Evolutionary conservation across 2,329 filamentous ascomycete genomes (phyloP).

Genomic region (Phialemoniopsis sp.): DNA sequence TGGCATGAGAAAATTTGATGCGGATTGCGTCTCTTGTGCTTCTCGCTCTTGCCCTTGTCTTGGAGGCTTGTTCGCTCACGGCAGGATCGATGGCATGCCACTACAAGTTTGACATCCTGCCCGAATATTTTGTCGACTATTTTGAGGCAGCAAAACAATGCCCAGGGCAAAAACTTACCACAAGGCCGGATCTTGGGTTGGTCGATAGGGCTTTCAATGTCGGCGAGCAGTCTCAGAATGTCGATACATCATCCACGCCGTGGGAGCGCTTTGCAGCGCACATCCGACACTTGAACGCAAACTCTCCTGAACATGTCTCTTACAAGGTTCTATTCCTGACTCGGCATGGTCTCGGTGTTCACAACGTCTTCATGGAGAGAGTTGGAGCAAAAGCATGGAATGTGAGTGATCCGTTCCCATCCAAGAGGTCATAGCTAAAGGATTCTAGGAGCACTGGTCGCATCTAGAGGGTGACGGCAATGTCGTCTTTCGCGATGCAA

Average conservation of each 20-base stretch:
- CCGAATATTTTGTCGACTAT: constrained; percentile 4
- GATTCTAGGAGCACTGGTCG: constrained; percentile 27
- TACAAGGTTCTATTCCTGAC: constrained; percentile 53
- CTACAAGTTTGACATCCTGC: constrained; percentile 6
- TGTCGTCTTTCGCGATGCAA: constrained; percentile 33
- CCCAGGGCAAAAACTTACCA: constrained; percentile 24
- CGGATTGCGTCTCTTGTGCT: too few relatives aligned
- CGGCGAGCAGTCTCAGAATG: too few relatives aligned
- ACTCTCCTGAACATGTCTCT: too few relatives aligned
- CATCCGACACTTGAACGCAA: too few relatives aligned
- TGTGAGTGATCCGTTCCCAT: constrained; percentile 19
- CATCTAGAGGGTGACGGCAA: constrained; percentile 30
- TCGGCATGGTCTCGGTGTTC: constrained; percentile 51
- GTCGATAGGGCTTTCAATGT: constrained; percentile 10
- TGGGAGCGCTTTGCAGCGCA: too few relatives aligned
- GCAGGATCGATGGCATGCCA: background rate
- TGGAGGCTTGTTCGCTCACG: constrained; percentile 5
- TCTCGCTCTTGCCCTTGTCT: too few relatives aligned
- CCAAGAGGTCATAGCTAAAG: constrained; percentile 1
- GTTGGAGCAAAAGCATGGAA: constrained; percentile 56
- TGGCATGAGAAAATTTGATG: too few relatives aligned
- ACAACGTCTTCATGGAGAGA: constrained; percentile 45
- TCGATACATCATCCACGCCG: too few relatives aligned
- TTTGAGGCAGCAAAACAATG: constrained; percentile 12
- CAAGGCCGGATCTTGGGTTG: constrained; percentile 11